Conservation (phyloP, 345 rosid genomes). For the Rhodamnia argentea region DNA sequence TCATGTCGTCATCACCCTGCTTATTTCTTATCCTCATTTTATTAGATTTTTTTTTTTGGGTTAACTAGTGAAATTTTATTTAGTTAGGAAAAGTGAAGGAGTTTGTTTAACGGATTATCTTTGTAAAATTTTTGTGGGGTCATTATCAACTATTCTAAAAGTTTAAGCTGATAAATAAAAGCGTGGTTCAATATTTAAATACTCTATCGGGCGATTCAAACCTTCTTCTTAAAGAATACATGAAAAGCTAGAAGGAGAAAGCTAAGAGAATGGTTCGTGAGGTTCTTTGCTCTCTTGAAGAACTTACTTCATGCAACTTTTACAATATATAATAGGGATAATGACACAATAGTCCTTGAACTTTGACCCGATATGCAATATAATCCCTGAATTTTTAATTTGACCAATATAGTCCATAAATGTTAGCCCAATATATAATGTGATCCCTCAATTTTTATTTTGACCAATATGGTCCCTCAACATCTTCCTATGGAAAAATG, state of each 20-base stretch:
- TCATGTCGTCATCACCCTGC: background rate
- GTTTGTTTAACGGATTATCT: background rate
- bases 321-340: background rate
- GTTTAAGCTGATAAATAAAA: background rate
- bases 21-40: background rate
- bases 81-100: background rate
- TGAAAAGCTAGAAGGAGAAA: background rate
- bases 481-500: too few relatives aligned
- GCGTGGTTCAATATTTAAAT: accelerated
- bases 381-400: too few relatives aligned
- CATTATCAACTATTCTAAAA: accelerated
- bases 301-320: background rate
- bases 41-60: too few relatives aligned
- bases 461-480: too few relatives aligned
- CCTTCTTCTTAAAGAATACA: background rate
- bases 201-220: background rate
- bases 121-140: background rate
- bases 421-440: too few relatives aligned
- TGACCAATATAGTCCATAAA: too few relatives aligned
- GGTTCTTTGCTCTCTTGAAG: background rate
- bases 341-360: too few relatives aligned
- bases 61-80: background rate
- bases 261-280: too few relatives aligned
- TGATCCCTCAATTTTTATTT: too few relatives aligned
- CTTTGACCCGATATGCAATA: too few relatives aligned